phyloP scores from a whole-genome alignment of 139 green algal species.

The Chlorella sp. region DNA sequence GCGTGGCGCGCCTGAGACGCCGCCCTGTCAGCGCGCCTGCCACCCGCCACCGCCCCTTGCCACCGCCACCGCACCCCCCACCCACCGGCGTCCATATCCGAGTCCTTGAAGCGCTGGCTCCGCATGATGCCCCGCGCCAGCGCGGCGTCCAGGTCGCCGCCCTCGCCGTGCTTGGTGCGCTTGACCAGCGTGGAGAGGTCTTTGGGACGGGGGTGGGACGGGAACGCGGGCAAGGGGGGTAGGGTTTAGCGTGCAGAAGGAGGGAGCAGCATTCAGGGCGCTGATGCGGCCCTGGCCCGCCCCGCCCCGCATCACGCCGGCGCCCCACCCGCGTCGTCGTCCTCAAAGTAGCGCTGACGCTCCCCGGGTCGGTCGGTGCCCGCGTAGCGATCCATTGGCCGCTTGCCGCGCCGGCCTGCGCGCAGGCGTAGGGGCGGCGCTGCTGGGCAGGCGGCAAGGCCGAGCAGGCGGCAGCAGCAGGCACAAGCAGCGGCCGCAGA shows the following conservation, averaged over 20 bases:
- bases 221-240: too few relatives aligned
- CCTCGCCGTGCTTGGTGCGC: conserved; percentile 60
- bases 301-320: too few relatives aligned
- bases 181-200: conserved; percentile 79
- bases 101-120: conserved; percentile 31
- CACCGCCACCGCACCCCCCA: not conserved
- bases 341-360: conserved; percentile 82
- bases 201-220: not conserved
- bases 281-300: too few relatives aligned
- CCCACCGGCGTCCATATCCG: conserved; percentile 29
- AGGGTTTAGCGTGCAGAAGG: too few relatives aligned
- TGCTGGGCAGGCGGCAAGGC: not conserved
- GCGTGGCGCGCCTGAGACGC: too few relatives aligned
- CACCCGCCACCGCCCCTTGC: too few relatives aligned
- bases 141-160: conserved; percentile 69
- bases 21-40: too few relatives aligned
- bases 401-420: conserved; percentile 19
- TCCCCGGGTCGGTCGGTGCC: conserved; percentile 53
- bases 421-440: not conserved
- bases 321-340: too few relatives aligned
- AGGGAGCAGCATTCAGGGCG: too few relatives aligned
- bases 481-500: not conserved
- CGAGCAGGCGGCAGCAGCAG: not conserved
- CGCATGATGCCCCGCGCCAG: conserved; percentile 77
- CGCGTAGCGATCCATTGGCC: conserved; percentile 73